Evolutionary conservation across 129 eudicot species (phyloP).

Genomic region (Flaveria ramosissima): DNA sequence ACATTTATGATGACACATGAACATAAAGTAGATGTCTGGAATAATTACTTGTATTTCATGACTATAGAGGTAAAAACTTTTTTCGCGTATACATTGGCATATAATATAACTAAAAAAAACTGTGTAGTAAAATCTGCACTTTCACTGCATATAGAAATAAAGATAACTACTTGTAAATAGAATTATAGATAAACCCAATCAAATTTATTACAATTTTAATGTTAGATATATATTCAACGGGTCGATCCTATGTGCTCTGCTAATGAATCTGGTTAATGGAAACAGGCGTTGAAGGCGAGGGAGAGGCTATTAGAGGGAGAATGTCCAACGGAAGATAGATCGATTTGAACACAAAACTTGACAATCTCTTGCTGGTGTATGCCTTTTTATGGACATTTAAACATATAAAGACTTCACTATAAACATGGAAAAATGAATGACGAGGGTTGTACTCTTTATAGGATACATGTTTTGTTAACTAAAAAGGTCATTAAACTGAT

Average conservation of each 20-base stretch:
- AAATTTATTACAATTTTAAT: too few relatives aligned
- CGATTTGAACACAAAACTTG: neutral
- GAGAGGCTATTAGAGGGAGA: constrained; percentile 30
- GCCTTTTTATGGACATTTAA: neutral
- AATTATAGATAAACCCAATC: too few relatives aligned
- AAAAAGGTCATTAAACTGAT: too few relatives aligned
- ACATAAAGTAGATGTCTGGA: neutral
- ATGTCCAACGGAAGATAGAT: constrained; percentile 12
- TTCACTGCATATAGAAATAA: neutral
- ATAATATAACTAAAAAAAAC: too few relatives aligned
- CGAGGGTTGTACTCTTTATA: too few relatives aligned
- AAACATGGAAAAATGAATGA: too few relatives aligned
- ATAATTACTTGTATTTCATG: neutral
- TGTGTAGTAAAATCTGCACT: neutral
- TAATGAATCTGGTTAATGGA: neutral
- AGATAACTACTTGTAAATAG: neutral
- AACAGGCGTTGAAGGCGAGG: constrained; percentile 49
- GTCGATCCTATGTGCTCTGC: neutral
- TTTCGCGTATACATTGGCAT: too few relatives aligned
- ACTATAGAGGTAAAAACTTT: neutral
- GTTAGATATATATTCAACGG: neutral
- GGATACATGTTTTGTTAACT: too few relatives aligned
- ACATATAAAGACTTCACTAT: too few relatives aligned
- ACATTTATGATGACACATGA: neutral
- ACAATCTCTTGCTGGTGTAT: neutral